phyloP scores from a whole-genome alignment of 495 filamentous ascomycete species.

The Xylaria curta region DNA sequence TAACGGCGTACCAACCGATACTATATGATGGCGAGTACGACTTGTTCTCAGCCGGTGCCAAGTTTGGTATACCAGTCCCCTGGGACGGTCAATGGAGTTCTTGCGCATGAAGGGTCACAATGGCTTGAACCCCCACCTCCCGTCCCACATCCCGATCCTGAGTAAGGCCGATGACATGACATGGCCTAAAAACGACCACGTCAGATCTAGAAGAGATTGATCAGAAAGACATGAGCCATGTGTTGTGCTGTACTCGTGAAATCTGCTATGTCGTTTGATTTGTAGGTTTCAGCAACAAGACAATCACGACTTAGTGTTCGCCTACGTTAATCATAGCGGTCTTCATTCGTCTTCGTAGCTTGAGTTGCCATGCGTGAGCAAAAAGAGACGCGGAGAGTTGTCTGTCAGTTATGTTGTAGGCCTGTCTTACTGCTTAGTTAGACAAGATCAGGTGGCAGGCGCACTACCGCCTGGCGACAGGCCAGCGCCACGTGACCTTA shows the following conservation, averaged over 20 bases:
- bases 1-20: not conserved
- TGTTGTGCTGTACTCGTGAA: not conserved
- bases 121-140: not conserved
- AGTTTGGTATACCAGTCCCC: not conserved
- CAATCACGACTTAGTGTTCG: not conserved
- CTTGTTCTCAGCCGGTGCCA: not conserved
- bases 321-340: not conserved
- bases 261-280: not conserved
- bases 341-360: not conserved
- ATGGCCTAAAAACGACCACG: not conserved
- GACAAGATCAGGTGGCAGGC: not conserved
- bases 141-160: conserved; percentile 11
- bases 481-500: not conserved
- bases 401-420: too few species aligned
- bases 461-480: not conserved
- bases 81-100: not conserved
- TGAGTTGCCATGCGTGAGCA: not conserved
- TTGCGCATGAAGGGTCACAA: not conserved
- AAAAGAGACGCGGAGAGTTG: not conserved
- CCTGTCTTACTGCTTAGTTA: not conserved
- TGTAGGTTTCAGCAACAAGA: not conserved
- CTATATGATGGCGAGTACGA: not conserved
- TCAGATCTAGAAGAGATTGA: too few species aligned
- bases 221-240: not conserved
- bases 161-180: not conserved